Percentiles rank a stretch among this genome's conserved stretches.
Evolutionary conservation across 495 filamentous ascomycete genomes (phyloP).

Genomic region (Penicillium paradoxum): DNA sequence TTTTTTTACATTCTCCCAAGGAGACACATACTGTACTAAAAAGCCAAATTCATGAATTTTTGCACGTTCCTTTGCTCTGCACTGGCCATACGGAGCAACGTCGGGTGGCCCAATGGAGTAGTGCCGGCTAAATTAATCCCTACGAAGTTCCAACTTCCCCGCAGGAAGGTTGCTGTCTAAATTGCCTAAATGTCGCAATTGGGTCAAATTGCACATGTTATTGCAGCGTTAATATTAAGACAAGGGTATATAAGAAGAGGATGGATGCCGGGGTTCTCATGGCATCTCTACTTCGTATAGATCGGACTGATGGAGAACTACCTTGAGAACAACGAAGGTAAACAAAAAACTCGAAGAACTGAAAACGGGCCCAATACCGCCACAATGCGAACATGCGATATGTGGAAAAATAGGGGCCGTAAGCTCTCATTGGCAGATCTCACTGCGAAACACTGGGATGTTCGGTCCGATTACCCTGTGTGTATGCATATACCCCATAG

Average conservation of each 20-base stretch:
- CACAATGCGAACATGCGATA: conserved; percentile 22
- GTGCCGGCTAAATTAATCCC: conserved; percentile 16
- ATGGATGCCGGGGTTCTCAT: too few relatives aligned
- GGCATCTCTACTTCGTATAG: background rate
- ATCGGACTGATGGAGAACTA: background rate
- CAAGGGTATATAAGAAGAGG: too few relatives aligned
- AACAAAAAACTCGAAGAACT: too few relatives aligned
- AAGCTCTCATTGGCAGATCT: background rate
- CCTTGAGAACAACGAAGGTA: too few relatives aligned
- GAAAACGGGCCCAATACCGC: too few relatives aligned
- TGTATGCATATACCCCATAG: background rate
- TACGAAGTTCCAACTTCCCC: too few relatives aligned
- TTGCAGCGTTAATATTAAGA: too few relatives aligned
- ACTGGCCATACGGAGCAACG: conserved; percentile 11
- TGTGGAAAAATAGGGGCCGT: conserved; percentile 29
- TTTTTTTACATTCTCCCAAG: background rate
- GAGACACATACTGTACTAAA: conserved; percentile 13
- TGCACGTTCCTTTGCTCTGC: background rate
- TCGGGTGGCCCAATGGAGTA: conserved; percentile 9
- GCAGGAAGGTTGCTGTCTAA: conserved; percentile 4
- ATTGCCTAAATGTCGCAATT: background rate
- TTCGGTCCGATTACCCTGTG: conserved; percentile 14
- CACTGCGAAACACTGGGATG: too few relatives aligned
- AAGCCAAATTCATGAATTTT: conserved; percentile 14
- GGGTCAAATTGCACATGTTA: too few relatives aligned